Base-by-base conservation (phyloP, 2,329 filamentous ascomycete species). In the Escovopsis weberi region DNA sequence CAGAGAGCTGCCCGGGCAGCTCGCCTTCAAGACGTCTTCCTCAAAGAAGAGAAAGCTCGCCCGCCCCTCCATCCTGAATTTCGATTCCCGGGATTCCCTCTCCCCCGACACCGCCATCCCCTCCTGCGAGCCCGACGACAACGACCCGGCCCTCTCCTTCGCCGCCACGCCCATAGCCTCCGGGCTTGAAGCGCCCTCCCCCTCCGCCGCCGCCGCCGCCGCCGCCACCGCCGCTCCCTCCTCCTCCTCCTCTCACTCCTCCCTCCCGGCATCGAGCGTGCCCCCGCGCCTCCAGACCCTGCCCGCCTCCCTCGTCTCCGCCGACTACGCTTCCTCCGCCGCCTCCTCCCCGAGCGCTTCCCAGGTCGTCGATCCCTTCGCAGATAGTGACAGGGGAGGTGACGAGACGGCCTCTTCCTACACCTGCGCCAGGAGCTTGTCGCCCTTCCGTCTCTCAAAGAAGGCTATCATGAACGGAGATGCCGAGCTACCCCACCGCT, bases 1-100 rank as follows among this genome's bases (percentile, higher is more conserved):
- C 26, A 55, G n/a, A 62, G 74, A 78, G 74, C 74, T 78, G 74
- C 74, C 55, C 53, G 60, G 60, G 76, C 75, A 79, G 77, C 77
- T 80, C 77, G 65, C 70, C 61, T 68, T 73, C 77, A 81, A 72
- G 63, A 81, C 77, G 77, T 80, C 76, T 76, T 80, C 75, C 68
- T 70, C 66, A 72, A 81, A 80, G 75, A 81, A 80, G 76, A 72
- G 76, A 70, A 80, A 75, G 72, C 72, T 80, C 55, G 67, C 63
- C 56, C 70, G 67, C 53, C 65, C 62, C 57, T 59, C 62, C 49
- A 59, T 61, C 51, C 58, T 60, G 57, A 65, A 70, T 58, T 56
- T 61, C 48, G 59, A 60, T 52, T 58, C 53, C 41, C 50, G 55
- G 48, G 55, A 51, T 48, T 58, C 59, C 45, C 52, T 56, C n/a